phyloP scores from a whole-genome alignment of 345 rosid genomes.

The Erysimum cheiranthoides region DNA sequence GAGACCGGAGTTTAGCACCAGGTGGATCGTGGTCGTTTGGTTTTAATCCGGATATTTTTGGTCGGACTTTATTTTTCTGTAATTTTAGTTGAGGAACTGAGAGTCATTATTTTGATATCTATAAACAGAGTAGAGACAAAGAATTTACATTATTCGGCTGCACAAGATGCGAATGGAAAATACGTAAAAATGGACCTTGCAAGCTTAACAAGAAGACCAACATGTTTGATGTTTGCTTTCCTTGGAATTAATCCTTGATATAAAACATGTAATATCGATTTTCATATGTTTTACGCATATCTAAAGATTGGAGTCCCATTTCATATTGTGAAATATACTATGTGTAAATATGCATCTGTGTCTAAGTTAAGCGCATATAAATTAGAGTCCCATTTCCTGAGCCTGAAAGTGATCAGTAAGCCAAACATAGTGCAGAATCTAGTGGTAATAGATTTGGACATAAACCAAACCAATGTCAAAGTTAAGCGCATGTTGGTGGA shows the following conservation, averaged over 20 bases:
- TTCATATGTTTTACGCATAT: too few relatives aligned
- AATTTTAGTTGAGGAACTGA: not conserved
- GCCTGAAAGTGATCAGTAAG: not conserved
- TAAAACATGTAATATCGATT: not conserved
- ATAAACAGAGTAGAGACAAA: conserved; percentile 25
- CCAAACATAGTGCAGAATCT: conserved; percentile 6
- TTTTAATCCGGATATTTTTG: conserved; percentile 3
- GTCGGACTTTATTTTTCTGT: conserved; percentile 17
- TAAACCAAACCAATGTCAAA: not conserved
- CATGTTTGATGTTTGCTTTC: conserved; percentile 1
- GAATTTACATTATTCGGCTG: not conserved
- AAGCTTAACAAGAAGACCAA: not conserved
- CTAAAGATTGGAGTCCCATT: not conserved
- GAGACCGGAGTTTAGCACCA: not conserved
- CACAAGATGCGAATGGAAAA: conserved; percentile 4
- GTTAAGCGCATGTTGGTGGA: not conserved
- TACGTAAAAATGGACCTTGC: conserved; percentile 3
- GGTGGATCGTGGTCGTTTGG: conserved; percentile 21
- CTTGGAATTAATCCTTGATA: conserved; percentile 9
- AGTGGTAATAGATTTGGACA: not conserved
- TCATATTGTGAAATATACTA: not conserved
- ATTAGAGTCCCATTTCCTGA: not conserved
- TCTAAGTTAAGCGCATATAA: not conserved
- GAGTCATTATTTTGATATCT: conserved; percentile 12
- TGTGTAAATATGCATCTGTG: not conserved